phyloP scores from a whole-genome alignment of 2,329 filamentous ascomycete species.

The Nemania sp. region DNA sequence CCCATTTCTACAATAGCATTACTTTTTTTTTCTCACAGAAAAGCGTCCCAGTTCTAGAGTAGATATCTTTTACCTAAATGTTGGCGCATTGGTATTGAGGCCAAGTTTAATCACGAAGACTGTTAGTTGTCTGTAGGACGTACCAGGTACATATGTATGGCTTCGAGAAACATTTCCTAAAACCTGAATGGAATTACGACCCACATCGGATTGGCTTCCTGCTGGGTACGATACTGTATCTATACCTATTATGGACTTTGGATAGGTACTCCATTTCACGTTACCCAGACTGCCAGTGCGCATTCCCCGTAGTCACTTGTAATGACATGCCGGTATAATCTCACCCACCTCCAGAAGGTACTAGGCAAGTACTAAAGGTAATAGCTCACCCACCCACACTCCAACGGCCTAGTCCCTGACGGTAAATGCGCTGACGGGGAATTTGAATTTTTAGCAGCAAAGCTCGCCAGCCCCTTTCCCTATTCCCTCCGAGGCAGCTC shows the following conservation, averaged over 20 bases:
- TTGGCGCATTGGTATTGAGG: conserved; percentile 16
- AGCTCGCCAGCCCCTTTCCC: conserved; percentile 33
- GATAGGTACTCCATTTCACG: conserved; percentile 11
- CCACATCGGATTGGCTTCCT: conserved; percentile 29
- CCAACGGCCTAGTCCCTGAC: conserved; percentile 6
- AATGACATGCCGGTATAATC: too few relatives aligned
- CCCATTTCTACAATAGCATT: not conserved
- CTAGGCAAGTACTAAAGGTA: conserved; percentile 20
- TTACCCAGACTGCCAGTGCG: conserved; percentile 14
- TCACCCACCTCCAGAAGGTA: conserved; percentile 18
- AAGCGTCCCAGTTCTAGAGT: not conserved
- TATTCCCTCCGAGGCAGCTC: conserved; percentile 24
- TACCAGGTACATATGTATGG: not conserved
- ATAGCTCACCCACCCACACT: conserved; percentile 30
- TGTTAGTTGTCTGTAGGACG: conserved; percentile 9
- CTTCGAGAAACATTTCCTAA: conserved; percentile 35
- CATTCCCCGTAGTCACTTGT: conserved; percentile 17
- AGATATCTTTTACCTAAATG: not conserved
- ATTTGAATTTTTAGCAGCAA: conserved; percentile 34
- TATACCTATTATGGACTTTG: not conserved
- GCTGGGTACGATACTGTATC: conserved; percentile 4
- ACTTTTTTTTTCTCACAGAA: not conserved
- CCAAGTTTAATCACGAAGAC: conserved; percentile 1
- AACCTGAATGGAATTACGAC: conserved; percentile 31
- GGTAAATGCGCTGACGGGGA: conserved; percentile 27